Evolutionary conservation across 345 rosid species (phyloP), one percentile per base, ranked within the genome.

Genomic region (Citrus glauca): DNA sequence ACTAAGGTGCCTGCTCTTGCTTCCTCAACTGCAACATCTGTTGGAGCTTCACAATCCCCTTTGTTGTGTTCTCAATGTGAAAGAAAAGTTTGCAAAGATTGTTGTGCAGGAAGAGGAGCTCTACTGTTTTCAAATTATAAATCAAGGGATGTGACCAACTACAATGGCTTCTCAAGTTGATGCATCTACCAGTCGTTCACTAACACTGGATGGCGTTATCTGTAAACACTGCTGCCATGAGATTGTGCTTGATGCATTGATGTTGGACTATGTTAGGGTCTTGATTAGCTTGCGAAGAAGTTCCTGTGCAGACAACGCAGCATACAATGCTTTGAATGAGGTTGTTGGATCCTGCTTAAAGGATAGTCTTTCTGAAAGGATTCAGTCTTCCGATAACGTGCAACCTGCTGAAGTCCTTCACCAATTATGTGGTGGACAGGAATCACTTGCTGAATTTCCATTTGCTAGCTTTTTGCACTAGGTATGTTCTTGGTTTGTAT

Each of bases 401-500:
- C 75, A 27, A 78, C 77, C 87, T 78, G 68, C 28, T 67, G 87
- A 76, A 71, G 77, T 77, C 76, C 80, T 83, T 59, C 89, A 79
- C 42, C 85, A 87, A 81, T 75, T 96, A 80, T 84, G 90, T 56
- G 35, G 35, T 33, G 90, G 86, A 77, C 91, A 90, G 83, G 92
- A 90, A 82, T 94, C 99, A 53, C 91, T 94, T 50, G 97, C 97
- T 76, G 98, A 94, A 87, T 96, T 96, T 82, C 99, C 99, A 65
- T 89, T 75, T 74, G 94, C 97, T 70, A 89, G 97, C 87, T 90
- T 94, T 83, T 84, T 96, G 66, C 91, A 92, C 78, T 77, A 87
- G 90, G 99, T 94, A 91, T 73, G 66, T 35, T 60, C 63, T 80
- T 77, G 67, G 37, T 78, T 53, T 66, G 8, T 69, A n/a, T 63